Base-by-base conservation (phyloP, 768 basidiomycete species). In the Lentinula sp. region DNA sequence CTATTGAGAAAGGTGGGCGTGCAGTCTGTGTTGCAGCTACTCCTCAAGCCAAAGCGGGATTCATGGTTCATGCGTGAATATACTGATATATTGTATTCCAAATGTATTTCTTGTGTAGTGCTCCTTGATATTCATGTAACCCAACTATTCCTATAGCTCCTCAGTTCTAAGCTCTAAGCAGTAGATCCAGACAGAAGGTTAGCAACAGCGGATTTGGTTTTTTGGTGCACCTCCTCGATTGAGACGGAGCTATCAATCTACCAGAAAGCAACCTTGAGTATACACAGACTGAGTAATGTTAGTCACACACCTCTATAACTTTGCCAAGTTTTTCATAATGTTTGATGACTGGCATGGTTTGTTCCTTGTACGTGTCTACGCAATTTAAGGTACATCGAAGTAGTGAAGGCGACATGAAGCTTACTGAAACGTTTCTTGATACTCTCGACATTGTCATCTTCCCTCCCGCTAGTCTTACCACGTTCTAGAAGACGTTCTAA, bases 351-450 rank as follows among this genome's bases (percentile, higher is more conserved):
- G 97, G 96, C 89, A 93, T 93, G 5, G 89, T 91, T 59, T 91
- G 87, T 53, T 86, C 84, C 62, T 88, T 80, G 75, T 98, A 96
- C 1, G 94, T 95, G 35, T 77, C 95, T 90, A 59, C 11, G 58
- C 8, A 57, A 35, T 34, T 49, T 32, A 35, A 52, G 55, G 4
- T 55, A 42, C 40, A 16, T 23, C 23, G 39, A 37, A 10, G 34
- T 10, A 21, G 4, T 11, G 6, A 50, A 31, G 9, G 43, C 46
- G 31, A 50, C 23, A 9, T 35, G 13, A 18, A 11, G 80, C 88
- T 18, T 70, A 91, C 95, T 78, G 78, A 98, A 98, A n/a, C 97
- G 90, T 75, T 98, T 99, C 76, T 84, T 89, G 75, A 99, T 96
- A 71, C 87, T 93, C 72, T 96, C 93, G 11, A 77, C 78, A 70